Evolutionary conservation across 23 red algal genomes (phyloP), one percentile per base, ranked within the genome.

Genomic region (Gracilariopsis chorda): DNA sequence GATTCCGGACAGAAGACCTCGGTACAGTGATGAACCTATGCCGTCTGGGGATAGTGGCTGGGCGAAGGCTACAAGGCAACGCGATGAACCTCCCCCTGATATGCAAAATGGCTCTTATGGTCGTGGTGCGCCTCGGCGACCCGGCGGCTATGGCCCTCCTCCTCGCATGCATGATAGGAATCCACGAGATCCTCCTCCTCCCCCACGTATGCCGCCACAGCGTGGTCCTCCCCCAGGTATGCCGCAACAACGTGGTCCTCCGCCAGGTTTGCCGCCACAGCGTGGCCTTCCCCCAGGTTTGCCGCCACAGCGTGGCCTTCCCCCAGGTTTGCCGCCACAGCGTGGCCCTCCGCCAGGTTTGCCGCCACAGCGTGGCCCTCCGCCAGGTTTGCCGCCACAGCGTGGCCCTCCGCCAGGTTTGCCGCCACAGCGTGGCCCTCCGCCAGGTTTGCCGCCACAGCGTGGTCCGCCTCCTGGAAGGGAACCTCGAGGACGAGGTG

Each of bases 21-120:
- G 67, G 67, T 42, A 73, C 47, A 42, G 39, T 0, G 67, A 73
- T 46, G 67, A 73, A 14, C 67, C 67, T 23, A n/a, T 24, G 67
- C 67, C 67, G 1, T 25, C 11, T 37, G 55, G 33, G 24, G 76
- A 24, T 39, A 80, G 29, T 43, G 76, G 52, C 11, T 89, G 85
- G 85, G 68, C 68, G 20, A 89, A 67, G 25, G 85, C 70, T 2
- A 78, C 85, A 48, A 9, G 61, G 37, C 69, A 73, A 10, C 65
- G 51, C 25, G 85, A 89, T 77, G 85, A 89, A 19, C 85, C 85
- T 9, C 85, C 85, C 20, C 85, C 85, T 5, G 34, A 70, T 27
- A 73, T 89, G 14, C 65, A 89, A 48, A 89, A 89, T 29, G 85
- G 85, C 33, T 36, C 39, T 45, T 73, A 73, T 73, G 67, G 67